Percentiles rank a stretch among this genome's conserved stretches.
These are phyloP conservation scores for Grammothele lineata DNA, from an alignment of 768 basidiomycete species.

Conservation along the genomic window DNA sequence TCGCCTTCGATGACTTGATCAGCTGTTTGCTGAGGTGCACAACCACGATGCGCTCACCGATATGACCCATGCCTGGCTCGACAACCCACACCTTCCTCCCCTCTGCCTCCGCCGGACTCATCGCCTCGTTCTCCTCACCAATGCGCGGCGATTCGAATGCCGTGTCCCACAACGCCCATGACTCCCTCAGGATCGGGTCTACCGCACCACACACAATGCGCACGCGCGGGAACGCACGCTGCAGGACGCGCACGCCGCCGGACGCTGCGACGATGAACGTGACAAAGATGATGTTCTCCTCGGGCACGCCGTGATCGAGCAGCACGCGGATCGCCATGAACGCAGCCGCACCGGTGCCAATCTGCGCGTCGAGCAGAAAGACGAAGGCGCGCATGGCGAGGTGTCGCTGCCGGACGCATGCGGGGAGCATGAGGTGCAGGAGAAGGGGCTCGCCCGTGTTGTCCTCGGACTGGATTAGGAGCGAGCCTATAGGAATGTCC, in stretches of 20 bases:
- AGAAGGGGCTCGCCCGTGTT: conserved; percentile 84
- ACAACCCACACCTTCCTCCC: conserved; percentile 76
- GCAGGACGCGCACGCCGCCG: conserved; percentile 75
- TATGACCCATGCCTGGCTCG: conserved; percentile 87
- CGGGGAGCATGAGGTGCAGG: conserved; percentile 77
- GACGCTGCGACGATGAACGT: conserved; percentile 83
- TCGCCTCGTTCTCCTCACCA: conserved; percentile 1
- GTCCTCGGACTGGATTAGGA: conserved; percentile 87
- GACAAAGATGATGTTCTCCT: conserved; percentile 84
- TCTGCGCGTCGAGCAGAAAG: conserved; percentile 86
- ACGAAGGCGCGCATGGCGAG: conserved; percentile 72
- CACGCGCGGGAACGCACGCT: conserved; percentile 80
- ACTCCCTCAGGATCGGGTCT: conserved; percentile 72
- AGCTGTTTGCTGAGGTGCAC: not conserved
- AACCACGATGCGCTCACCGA: conserved; percentile 46
- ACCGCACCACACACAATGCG: conserved; percentile 81
- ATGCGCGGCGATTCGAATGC: conserved; percentile 32
- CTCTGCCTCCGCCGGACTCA: conserved; percentile 23
- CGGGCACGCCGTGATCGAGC: conserved; percentile 85
- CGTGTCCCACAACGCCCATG: conserved; percentile 40
- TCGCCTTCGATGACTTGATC: conserved; percentile 28
- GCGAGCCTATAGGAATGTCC: conserved; percentile 81
- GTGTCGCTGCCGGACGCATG: conserved; percentile 60
- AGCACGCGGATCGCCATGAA: conserved; percentile 95
- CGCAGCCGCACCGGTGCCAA: conserved; percentile 88